A percentile compares a stretch with the other conserved stretches of the same genome.
Conservation (phyloP, 176 grass and related monocot genomes). For the Elymus sibiricus region DNA sequence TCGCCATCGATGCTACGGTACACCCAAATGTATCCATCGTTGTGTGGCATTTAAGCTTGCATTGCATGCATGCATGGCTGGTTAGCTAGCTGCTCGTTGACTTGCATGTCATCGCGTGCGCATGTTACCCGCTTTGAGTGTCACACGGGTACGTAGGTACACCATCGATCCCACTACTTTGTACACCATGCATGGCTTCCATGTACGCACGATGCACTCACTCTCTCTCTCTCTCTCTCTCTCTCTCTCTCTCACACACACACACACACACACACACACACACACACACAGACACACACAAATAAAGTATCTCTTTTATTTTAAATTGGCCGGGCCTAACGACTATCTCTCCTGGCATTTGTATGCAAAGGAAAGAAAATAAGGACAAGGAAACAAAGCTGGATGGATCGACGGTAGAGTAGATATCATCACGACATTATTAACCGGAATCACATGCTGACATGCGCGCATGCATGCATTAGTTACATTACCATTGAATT, state of each 20-base stretch:
- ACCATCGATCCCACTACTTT: neutral
- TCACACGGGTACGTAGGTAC: neutral
- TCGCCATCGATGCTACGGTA: neutral
- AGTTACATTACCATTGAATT: slow-evolving; percentile 19
- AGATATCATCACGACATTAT: neutral
- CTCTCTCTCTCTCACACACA: neutral
- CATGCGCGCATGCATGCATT: slow-evolving; percentile 12
- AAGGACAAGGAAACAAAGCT: neutral
- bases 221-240: neutral
- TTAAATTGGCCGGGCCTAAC: neutral
- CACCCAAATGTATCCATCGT: neutral
- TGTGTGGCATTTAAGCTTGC: neutral
- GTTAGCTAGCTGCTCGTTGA: neutral
- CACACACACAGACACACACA: too few relatives aligned
- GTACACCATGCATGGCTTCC: neutral
- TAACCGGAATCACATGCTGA: slow-evolving; percentile 23
- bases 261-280: neutral
- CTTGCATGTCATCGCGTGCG: neutral
- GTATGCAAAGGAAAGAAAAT: neutral
- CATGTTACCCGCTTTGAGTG: slow-evolving; percentile 21
- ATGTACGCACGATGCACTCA: neutral
- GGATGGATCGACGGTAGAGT: neutral
- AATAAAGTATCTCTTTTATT: neutral
- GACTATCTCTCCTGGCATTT: neutral
- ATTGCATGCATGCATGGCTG: neutral